Conservation (phyloP, 805 yeast genomes). For the Candida silvatica region DNA sequence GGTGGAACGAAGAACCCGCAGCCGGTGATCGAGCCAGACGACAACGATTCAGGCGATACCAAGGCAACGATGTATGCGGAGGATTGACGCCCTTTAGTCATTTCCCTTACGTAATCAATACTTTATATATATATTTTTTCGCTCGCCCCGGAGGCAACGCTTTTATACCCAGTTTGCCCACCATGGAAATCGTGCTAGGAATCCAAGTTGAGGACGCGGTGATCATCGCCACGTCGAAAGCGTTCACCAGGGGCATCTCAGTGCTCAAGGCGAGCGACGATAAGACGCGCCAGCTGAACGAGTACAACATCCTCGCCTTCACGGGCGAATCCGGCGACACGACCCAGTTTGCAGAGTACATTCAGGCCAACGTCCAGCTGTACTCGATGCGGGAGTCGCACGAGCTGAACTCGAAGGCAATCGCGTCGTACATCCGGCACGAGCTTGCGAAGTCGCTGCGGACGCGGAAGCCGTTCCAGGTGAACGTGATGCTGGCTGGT, state of each 20-base stretch:
- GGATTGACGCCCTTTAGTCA: too few species aligned
- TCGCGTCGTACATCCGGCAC: conserved; percentile 81
- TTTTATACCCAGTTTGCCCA: too few species aligned
- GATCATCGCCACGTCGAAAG: conserved; percentile 88
- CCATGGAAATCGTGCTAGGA: conserved; percentile 88
- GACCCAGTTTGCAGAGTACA: conserved; percentile 87
- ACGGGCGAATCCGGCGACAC: conserved; percentile 98
- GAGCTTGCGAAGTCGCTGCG: conserved; percentile 83
- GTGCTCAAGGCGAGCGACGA: conserved; percentile 71
- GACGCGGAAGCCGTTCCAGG: conserved; percentile 94
- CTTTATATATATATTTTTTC: too few species aligned
- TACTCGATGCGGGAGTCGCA: conserved; percentile 77
- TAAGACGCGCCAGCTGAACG: conserved; percentile 67
- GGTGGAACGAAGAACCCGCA: too few species aligned
- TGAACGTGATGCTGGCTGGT: conserved; percentile 84
- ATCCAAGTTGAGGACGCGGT: conserved; percentile 75
- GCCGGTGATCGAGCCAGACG: too few species aligned
- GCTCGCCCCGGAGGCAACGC: too few species aligned
- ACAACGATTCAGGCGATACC: too few species aligned
- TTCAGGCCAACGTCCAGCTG: conserved; percentile 87
- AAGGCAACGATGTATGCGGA: too few species aligned
- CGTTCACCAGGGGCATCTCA: conserved; percentile 86
- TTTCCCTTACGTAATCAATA: too few species aligned
- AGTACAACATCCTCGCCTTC: conserved; percentile 75
- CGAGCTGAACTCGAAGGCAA: conserved; percentile 78